Conservation (phyloP, 768 basidiomycete species). For the Trametes coccinea region DNA sequence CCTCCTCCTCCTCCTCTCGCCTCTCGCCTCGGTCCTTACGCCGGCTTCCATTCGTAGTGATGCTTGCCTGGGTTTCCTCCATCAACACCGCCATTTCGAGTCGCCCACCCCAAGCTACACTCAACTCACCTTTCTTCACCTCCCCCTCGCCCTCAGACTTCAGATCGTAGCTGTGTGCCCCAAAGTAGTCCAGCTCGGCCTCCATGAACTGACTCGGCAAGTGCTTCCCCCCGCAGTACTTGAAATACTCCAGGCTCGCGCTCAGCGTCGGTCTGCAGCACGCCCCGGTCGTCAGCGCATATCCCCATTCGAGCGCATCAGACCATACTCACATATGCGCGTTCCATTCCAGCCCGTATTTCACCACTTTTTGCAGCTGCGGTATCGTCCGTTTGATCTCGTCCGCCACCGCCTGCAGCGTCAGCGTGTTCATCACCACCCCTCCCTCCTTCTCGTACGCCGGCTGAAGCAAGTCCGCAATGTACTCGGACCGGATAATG, state of each 20-base stretch:
- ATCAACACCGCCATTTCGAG: neutral
- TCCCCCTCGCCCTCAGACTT: slow-evolving; percentile 24
- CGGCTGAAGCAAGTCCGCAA: slow-evolving; percentile 25
- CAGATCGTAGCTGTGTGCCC: slow-evolving; percentile 24
- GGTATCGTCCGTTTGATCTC: slow-evolving; percentile 20
- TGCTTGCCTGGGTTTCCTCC: slow-evolving; percentile 16
- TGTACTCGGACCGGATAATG: slow-evolving; percentile 27
- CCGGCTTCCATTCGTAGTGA: slow-evolving; percentile 29
- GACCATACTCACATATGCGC: slow-evolving; percentile 21
- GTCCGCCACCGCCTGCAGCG: slow-evolving; percentile 13
- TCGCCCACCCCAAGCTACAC: neutral
- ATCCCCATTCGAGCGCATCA: neutral
- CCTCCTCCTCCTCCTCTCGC: no score
- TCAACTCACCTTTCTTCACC: slow-evolving; percentile 23
- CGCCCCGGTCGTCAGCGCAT: neutral
- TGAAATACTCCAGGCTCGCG: slow-evolving; percentile 29
- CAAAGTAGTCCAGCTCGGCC: slow-evolving; percentile 28
- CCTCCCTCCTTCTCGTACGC: slow-evolving; percentile 16
- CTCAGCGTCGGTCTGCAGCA: slow-evolving; percentile 21
- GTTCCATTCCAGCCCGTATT: slow-evolving; percentile 18
- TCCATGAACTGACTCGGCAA: slow-evolving; percentile 27
- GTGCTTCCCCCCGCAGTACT: slow-evolving; percentile 24
- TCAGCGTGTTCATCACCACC: slow-evolving; percentile 16
- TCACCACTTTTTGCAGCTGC: slow-evolving; percentile 15
- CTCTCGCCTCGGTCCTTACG: slow-evolving; percentile 5